Evolutionary conservation across 2,329 filamentous ascomycete species (phyloP), one percentile per base, ranked within the genome.

Genomic region (Basipetospora chlamydospora): DNA sequence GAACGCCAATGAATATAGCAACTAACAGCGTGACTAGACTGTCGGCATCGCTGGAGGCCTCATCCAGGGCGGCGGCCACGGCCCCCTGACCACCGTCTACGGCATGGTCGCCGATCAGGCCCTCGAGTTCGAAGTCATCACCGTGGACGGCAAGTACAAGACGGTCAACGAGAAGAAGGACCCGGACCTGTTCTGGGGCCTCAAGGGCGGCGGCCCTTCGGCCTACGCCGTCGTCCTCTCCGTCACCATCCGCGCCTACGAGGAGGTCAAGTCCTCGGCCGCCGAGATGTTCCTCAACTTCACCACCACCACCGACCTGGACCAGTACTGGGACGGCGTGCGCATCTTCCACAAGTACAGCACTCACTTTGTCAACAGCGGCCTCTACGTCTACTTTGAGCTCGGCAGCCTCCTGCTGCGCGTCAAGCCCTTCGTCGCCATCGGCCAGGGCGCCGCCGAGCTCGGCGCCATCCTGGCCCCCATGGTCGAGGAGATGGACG

Each of bases 1-100:
- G n/a, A n/a, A n/a, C n/a, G n/a, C n/a, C n/a, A n/a, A n/a, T n/a
- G n/a, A n/a, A n/a, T n/a, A n/a, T n/a, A n/a, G n/a, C n/a, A n/a
- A n/a, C n/a, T n/a, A n/a, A n/a, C n/a, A n/a, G n/a, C n/a, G 17
- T 23, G 21, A 6, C n/a, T 38, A 54, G 63, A 63, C 67, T 1
- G 72, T 78, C 3, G 73, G 73, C 7, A 47, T 73, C 10, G 64
- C 69, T 1, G 74, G 74, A n/a, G 74, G 73, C 2, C 74, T 71
- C 40, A 63, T 62, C 1, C 68, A 73, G 49, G 73, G 71, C 4
- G 73, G 70, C 10, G 73, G 73, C 0, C 71, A 76, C 44, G 61
- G 59, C 0, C 56, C 62, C 0, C 49, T 68, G 15, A 53, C 54
- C 4, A 62, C 60, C 2, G 50, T 53, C 9, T 58, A 64, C 32